phyloP scores from a whole-genome alignment of 2,329 filamentous ascomycete genomes.

The Nigrograna mackinnonii region DNA sequence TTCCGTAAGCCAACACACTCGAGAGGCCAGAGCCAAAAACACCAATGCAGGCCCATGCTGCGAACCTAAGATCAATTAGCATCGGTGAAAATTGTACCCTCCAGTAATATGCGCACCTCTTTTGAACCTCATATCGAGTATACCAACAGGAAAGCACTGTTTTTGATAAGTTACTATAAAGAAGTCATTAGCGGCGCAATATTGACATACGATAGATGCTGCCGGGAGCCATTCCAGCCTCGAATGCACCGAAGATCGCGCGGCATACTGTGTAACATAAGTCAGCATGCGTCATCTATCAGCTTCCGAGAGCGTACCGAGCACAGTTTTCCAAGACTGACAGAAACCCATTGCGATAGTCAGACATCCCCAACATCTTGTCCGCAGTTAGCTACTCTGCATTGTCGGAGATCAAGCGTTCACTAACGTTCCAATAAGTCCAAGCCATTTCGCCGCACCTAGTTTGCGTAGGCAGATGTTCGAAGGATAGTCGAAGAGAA shows the following conservation, averaged over 20 bases:
- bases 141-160: conserved; percentile 4
- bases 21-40: conserved; percentile 4
- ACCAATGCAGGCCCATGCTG: conserved; percentile 6
- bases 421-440: conserved; percentile 5
- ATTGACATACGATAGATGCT: conserved; percentile 4
- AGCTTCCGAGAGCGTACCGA: neutral
- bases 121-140: conserved; percentile 6
- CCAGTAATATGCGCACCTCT: conserved; percentile 3
- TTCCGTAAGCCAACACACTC: conserved; percentile 4
- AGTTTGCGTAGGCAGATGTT: conserved; percentile 16
- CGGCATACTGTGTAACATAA: conserved; percentile 2
- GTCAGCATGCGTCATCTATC: neutral
- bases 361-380: conserved; percentile 5
- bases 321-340: conserved; percentile 4
- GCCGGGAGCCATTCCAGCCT: conserved; percentile 5
- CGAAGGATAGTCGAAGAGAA: conserved; percentile 12
- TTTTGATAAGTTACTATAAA: too few species aligned
- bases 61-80: conserved; percentile 1
- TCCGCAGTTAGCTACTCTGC: neutral
- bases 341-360: conserved; percentile 7
- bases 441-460: conserved; percentile 4
- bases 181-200: too few species aligned
- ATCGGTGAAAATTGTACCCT: too few species aligned
- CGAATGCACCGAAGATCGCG: conserved; percentile 3
- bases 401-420: too few species aligned